Conservation (phyloP, 2,329 filamentous ascomycete genomes). For the Xylaria arbuscula region DNA sequence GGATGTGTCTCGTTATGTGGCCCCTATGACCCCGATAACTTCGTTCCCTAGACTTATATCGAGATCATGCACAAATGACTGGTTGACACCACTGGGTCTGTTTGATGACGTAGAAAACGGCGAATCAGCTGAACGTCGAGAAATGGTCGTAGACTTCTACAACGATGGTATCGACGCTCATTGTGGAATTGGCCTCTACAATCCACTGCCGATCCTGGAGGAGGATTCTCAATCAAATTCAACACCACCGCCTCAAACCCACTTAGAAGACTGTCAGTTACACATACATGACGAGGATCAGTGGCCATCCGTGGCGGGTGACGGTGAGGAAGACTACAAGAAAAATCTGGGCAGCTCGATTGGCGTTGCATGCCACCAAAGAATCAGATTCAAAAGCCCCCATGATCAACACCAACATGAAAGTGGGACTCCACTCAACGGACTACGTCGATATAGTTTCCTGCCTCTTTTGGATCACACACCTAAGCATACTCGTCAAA, state of each 20-base stretch:
- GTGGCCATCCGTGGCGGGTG: slow-evolving; percentile 19
- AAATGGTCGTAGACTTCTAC: slow-evolving; percentile 39
- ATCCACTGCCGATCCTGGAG: slow-evolving; percentile 36
- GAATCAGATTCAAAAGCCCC: slow-evolving; percentile 33
- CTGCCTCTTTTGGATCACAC: slow-evolving; percentile 44
- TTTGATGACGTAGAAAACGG: slow-evolving; percentile 32
- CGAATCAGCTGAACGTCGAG: slow-evolving; percentile 20
- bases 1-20: slow-evolving; percentile 14
- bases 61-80: slow-evolving; percentile 45
- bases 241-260: not conserved
- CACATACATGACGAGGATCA: slow-evolving; percentile 3
- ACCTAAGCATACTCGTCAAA: slow-evolving; percentile 38
- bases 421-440: slow-evolving; percentile 36
- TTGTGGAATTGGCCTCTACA: slow-evolving; percentile 31
- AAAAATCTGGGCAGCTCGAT: slow-evolving; percentile 38
- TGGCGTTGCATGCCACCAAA: slow-evolving; percentile 37
- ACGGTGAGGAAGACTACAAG: not conserved
- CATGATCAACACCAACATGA: slow-evolving; percentile 11
- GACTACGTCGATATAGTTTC: slow-evolving; percentile 47
- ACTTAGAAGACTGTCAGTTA: not conserved
- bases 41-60: slow-evolving; percentile 45
- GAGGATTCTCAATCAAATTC: slow-evolving; percentile 33
- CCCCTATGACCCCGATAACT: slow-evolving; percentile 36
- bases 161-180: slow-evolving; percentile 47
- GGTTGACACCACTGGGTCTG: slow-evolving; percentile 44